A percentile compares a stretch with the other conserved stretches of the same genome.
These are phyloP conservation scores for Mycena sp. DNA, from an alignment of 1,284 basidiomycete species.

Conservation along the genomic window DNA sequence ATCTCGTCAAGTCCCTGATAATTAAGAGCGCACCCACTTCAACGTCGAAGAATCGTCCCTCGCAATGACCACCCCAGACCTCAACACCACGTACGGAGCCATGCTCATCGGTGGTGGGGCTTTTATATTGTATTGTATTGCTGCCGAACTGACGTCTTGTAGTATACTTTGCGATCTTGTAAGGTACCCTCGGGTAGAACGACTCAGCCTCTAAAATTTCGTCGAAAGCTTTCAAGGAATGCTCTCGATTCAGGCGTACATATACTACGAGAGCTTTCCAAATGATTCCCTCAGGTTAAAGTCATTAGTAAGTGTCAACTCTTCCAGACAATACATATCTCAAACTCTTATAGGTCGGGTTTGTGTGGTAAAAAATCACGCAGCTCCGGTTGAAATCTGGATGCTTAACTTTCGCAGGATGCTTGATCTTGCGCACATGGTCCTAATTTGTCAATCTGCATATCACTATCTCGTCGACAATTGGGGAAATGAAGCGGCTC, in stretches of 20 bases:
- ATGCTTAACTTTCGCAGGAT: background rate
- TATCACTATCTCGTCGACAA: constrained; percentile 16
- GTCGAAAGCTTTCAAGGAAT: constrained; percentile 15
- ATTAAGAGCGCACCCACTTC: no score
- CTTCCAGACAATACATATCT: background rate
- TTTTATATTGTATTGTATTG: background rate
- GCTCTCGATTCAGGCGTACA: constrained; percentile 14
- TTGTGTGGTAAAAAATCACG: constrained; percentile 5
- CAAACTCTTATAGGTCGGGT: no score
- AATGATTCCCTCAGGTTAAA: constrained; percentile 4
- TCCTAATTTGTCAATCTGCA: constrained; percentile 9
- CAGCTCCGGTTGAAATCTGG: fast-evolving
- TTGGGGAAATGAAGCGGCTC: constrained; percentile 6
- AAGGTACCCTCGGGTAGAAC: background rate
- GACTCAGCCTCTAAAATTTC: background rate
- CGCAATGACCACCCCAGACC: no score
- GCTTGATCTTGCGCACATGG: constrained; percentile 8
- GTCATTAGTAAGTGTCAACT: background rate
- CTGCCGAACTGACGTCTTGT: background rate
- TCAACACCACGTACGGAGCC: constrained; percentile 20
- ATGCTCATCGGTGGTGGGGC: constrained; percentile 24
- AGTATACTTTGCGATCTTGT: constrained; percentile 22
- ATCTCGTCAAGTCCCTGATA: no score
- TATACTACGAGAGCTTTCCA: constrained; percentile 15
- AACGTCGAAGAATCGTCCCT: no score